Percentiles rank a stretch among this genome's conserved stretches.
Evolutionary conservation across 1,284 basidiomycete species (phyloP).

Genomic region (Boletus holoroseus): DNA sequence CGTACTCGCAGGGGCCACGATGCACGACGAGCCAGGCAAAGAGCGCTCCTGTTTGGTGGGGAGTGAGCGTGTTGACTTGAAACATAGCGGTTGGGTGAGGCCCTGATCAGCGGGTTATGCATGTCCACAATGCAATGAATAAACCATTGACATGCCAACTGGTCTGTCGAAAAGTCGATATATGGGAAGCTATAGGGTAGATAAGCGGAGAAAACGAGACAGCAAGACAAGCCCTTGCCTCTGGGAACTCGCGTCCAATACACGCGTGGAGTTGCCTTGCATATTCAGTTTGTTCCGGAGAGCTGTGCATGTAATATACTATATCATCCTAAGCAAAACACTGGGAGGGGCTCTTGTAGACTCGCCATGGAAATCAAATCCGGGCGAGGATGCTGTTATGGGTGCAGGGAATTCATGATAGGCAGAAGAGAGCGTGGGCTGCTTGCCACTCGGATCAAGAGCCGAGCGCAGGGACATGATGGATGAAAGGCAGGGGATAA

Average conservation of each 20-base stretch:
- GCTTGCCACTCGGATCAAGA: not conserved
- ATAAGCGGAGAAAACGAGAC: not conserved
- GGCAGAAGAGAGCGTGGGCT: conserved; percentile 38
- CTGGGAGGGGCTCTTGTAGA: not conserved
- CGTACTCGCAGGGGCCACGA: conserved; percentile 38
- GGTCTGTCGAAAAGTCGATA: conserved; percentile 62
- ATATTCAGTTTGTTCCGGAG: conserved; percentile 43
- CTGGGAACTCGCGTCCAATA: conserved; percentile 66
- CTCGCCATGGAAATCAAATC: conserved; percentile 66
- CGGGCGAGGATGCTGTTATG: conserved; percentile 44
- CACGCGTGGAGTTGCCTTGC: conserved; percentile 60
- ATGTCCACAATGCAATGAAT: not conserved
- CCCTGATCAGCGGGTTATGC: conserved; percentile 22
- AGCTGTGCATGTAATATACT: conserved; percentile 61
- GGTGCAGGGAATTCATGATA: conserved; percentile 53
- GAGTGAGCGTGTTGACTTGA: conserved; percentile 36
- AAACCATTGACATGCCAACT: conserved; percentile 40
- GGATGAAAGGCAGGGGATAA: not conserved
- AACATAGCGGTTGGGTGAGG: conserved; percentile 42
- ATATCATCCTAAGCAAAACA: not conserved
- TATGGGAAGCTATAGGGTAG: conserved; percentile 48
- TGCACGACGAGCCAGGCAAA: conserved; percentile 39
- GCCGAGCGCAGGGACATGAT: not conserved
- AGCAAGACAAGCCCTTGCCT: conserved; percentile 37
- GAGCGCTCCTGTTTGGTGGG: conserved; percentile 39